A percentile compares a stretch with the other conserved stretches of the same genome.
phyloP scores from a whole-genome alignment of 1,284 basidiomycete genomes.

The Cutaneotrichosporon cutaneum region DNA sequence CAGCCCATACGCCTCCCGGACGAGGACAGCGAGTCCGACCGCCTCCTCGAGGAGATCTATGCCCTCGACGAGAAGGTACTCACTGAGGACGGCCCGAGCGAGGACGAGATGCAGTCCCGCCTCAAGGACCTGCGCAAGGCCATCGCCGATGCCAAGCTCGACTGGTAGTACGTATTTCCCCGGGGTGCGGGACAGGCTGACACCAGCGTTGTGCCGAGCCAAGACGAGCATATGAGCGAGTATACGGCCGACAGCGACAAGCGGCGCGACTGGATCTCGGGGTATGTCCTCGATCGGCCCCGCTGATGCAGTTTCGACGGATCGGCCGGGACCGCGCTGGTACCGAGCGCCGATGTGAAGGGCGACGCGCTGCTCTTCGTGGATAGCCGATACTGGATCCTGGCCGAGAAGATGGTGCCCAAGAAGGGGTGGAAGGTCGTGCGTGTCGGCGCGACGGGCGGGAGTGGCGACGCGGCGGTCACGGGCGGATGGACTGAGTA shows the following conservation, averaged over 20 bases:
- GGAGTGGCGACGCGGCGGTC: slow-evolving; percentile 43
- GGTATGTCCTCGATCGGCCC: slow-evolving; percentile 56
- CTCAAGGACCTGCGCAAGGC: slow-evolving; percentile 66
- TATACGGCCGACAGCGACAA: slow-evolving; percentile 78
- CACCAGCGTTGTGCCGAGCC: slow-evolving; percentile 68
- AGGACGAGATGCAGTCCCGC: slow-evolving; percentile 53
- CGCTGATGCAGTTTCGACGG: slow-evolving; percentile 68
- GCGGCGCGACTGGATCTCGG: slow-evolving; percentile 77
- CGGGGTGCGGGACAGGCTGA: neutral
- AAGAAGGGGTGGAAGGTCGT: slow-evolving; percentile 70
- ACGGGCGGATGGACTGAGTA: slow-evolving; percentile 77
- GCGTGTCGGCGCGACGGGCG: slow-evolving; percentile 61
- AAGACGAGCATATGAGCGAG: slow-evolving; percentile 85
- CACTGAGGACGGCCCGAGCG: slow-evolving; percentile 6
- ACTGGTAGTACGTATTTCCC: slow-evolving; percentile 72
- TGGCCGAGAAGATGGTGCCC: slow-evolving; percentile 75
- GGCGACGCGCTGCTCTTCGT: slow-evolving; percentile 61
- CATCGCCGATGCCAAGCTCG: slow-evolving; percentile 71
- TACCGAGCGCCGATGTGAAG: slow-evolving; percentile 65
- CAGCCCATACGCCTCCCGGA: slow-evolving; percentile 17
- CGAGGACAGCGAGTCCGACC: slow-evolving; percentile 14
- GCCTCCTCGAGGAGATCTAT: slow-evolving; percentile 20
- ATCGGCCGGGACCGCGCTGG: slow-evolving; percentile 76
- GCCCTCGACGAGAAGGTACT: slow-evolving; percentile 17
- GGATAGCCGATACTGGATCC: slow-evolving; percentile 86